Conservation (phyloP, 441 rosid species). For the Erodium moschatum region DNA sequence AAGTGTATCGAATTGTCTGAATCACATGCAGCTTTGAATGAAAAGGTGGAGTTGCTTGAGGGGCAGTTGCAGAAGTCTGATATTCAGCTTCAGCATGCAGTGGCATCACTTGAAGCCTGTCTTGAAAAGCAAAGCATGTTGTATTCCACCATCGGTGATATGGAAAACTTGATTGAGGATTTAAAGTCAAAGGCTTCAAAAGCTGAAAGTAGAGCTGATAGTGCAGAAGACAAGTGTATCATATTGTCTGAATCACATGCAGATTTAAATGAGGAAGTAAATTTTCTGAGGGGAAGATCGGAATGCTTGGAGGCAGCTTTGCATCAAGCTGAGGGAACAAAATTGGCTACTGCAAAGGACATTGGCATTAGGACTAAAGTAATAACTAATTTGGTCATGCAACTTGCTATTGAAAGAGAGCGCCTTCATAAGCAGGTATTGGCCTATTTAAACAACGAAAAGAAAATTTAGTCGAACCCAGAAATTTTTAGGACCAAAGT, state of each 20-base stretch:
- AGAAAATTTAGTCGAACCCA: too few relatives aligned
- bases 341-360: conserved; percentile 55
- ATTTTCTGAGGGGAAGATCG: conserved; percentile 55
- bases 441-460: not conserved
- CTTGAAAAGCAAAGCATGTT: conserved; percentile 72
- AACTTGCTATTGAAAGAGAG: conserved; percentile 70
- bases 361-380: conserved; percentile 52
- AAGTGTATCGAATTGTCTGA: conserved; percentile 67
- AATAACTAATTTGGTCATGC: conserved; percentile 68
- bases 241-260: conserved; percentile 66
- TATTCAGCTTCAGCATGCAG: conserved; percentile 55
- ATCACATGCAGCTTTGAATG: conserved; percentile 57
- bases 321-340: conserved; percentile 63
- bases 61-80: conserved; percentile 57
- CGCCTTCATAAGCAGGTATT: conserved; percentile 77
- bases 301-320: conserved; percentile 53
- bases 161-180: conserved; percentile 73
- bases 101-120: conserved; percentile 75
- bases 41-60: conserved; percentile 41
- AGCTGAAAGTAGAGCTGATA: conserved; percentile 66
- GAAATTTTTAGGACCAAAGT: not conserved
- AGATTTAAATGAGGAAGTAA: conserved; percentile 55
- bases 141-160: conserved; percentile 60
- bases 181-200: conserved; percentile 57
- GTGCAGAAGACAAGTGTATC: conserved; percentile 65